Percentiles rank a stretch among this genome's conserved stretches.
phyloP scores from a whole-genome alignment of 768 basidiomycete genomes.

The Podaxis mareebaensis region DNA sequence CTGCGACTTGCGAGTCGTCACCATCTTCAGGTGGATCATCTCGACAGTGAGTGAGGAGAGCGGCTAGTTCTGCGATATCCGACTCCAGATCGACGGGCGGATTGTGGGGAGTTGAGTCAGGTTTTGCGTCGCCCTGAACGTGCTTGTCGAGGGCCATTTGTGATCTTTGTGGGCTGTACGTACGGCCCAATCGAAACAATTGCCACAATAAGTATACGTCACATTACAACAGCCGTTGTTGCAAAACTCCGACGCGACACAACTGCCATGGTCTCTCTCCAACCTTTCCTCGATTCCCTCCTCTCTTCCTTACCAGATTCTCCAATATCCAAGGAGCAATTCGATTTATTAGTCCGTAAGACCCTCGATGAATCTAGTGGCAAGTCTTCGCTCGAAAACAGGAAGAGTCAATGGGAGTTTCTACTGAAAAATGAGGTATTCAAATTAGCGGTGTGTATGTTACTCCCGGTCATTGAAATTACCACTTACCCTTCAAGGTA shows the following conservation, averaged over 20 bases:
- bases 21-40: slow-evolving; percentile 4
- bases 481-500: slow-evolving; percentile 25
- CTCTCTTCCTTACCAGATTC: slow-evolving; percentile 52
- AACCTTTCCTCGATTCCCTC: slow-evolving; percentile 50
- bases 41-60: slow-evolving; percentile 5
- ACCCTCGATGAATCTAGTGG: slow-evolving; percentile 43
- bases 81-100: slow-evolving; percentile 26
- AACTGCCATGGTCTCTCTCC: slow-evolving; percentile 48
- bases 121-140: slow-evolving; percentile 16
- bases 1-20: slow-evolving; percentile 44
- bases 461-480: neutral
- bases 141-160: slow-evolving; percentile 8
- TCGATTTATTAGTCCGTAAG: slow-evolving; percentile 50
- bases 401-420: slow-evolving; percentile 76
- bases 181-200: too few species aligned
- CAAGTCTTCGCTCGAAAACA: slow-evolving; percentile 54
- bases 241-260: slow-evolving; percentile 25
- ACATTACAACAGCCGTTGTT: slow-evolving; percentile 18
- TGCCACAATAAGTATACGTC: neutral
- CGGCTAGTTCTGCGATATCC: slow-evolving; percentile 36
- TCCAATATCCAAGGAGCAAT: slow-evolving; percentile 46
- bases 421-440: slow-evolving; percentile 72
- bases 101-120: slow-evolving; percentile 17
- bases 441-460: slow-evolving; percentile 60
- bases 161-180: neutral